Evolutionary conservation across 805 yeast genomes (phyloP).

Genomic region (Ascoidea rubescens): DNA sequence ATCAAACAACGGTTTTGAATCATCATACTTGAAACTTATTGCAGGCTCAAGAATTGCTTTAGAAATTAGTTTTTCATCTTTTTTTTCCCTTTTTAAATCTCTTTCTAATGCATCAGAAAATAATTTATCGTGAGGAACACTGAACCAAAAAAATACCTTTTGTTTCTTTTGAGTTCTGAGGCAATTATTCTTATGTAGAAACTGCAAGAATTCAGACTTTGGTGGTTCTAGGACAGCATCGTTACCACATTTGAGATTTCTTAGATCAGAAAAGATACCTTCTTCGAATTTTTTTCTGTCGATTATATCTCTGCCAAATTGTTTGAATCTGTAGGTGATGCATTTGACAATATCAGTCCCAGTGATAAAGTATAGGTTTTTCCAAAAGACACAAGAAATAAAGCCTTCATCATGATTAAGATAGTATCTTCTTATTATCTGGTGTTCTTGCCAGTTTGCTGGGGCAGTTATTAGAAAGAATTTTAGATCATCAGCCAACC

Average conservation of each 20-base stretch:
- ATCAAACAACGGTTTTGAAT: conserved; percentile 31
- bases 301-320: conserved; percentile 70
- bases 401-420: conserved; percentile 80
- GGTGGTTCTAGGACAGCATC: conserved; percentile 86
- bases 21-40: conserved; percentile 55
- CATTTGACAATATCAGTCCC: conserved; percentile 94
- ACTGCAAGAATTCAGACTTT: conserved; percentile 66
- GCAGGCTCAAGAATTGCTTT: conserved; percentile 68
- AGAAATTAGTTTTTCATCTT: conserved; percentile 53
- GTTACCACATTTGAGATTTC: conserved; percentile 69
- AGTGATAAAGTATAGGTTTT: conserved; percentile 72
- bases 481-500: conserved; percentile 61
- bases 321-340: conserved; percentile 72
- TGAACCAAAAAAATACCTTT: conserved; percentile 90
- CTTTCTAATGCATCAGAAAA: conserved; percentile 88
- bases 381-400: conserved; percentile 87
- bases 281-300: conserved; percentile 92
- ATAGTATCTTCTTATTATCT: conserved; percentile 71
- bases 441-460: conserved; percentile 79
- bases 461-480: conserved; percentile 87
- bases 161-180: conserved; percentile 89
- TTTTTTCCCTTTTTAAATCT: conserved; percentile 65
- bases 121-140: conserved; percentile 81
- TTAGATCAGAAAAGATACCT: conserved; percentile 80
- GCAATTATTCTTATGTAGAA: conserved; percentile 73